Base-by-base conservation (phyloP, 352 stramenopile genomes). In the Phytophthora sojae region DNA sequence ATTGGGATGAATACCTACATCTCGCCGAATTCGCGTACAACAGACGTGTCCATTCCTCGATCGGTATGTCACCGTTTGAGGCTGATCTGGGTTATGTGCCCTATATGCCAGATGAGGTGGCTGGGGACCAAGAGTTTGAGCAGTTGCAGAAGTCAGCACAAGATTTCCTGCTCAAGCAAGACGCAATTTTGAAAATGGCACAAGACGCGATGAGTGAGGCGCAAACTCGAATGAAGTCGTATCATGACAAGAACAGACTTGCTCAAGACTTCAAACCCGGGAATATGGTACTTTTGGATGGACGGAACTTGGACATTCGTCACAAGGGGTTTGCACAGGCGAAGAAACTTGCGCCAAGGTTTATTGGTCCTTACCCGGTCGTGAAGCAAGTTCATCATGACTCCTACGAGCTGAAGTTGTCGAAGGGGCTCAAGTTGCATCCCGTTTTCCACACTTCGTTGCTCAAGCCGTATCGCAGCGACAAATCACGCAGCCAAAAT, bases 31-130 rank as follows among this genome's bases (percentile, higher is more conserved):
- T n/a, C n/a, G n/a, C n/a, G n/a, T n/a, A n/a, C n/a, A n/a, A n/a
- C n/a, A n/a, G n/a, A n/a, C n/a, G n/a, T n/a, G n/a, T n/a, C n/a
- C 50, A 75, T 30, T 53, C 49, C 1, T 42, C 56, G 9, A 75
- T 67, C n/a, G 29, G 32, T 29, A 65, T 69, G 55, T 64, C 49
- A 52, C 56, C 63, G 14, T 65, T 57, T 39, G 56, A 71, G 49
- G 49, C 56, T 2, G 64, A 65, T 69, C 25, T 69, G 4, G 59
- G 47, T 3, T 68, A 73, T 61, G 19, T 69, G 39, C n/a, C n/a
- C n/a, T n/a, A n/a, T n/a, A n/a, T n/a, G n/a, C n/a, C n/a, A n/a
- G n/a, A n/a, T n/a, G n/a, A n/a, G n/a, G n/a, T n/a, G n/a, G n/a
- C n/a, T n/a, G n/a, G n/a, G n/a, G n/a, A n/a, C n/a, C n/a, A n/a